Evolutionary conservation across 352 stramenopile genomes (phyloP).

Genomic region (Globisporangium perplexum): DNA sequence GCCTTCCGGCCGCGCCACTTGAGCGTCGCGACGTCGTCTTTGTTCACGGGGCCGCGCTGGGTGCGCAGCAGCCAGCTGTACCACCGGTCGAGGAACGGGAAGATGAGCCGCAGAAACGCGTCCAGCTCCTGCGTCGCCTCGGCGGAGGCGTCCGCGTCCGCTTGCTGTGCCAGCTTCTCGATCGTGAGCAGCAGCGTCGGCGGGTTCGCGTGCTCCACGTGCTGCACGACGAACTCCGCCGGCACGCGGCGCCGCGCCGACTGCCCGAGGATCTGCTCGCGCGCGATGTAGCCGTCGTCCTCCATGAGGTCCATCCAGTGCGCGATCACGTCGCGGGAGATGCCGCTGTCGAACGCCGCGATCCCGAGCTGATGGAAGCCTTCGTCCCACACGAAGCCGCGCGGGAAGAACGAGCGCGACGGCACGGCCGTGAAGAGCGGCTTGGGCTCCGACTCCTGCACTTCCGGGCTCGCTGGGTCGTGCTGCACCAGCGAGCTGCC

Average conservation of each 20-base stretch:
- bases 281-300: slow-evolving; percentile 87
- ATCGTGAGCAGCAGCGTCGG: slow-evolving; percentile 86
- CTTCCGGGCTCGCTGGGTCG: slow-evolving; percentile 26
- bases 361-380: slow-evolving; percentile 92
- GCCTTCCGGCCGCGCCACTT: slow-evolving; percentile 76
- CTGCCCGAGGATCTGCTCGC: slow-evolving; percentile 87
- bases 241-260: slow-evolving; percentile 74
- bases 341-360: slow-evolving; percentile 56
- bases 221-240: slow-evolving; percentile 87
- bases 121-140: slow-evolving; percentile 17
- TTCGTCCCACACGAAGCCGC: slow-evolving; percentile 94
- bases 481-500: slow-evolving; percentile 74
- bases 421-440: slow-evolving; percentile 87
- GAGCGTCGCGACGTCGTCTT: slow-evolving; percentile 32
- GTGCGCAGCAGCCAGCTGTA: slow-evolving; percentile 73
- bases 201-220: slow-evolving; percentile 89
- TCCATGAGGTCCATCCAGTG: slow-evolving; percentile 90
- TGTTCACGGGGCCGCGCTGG: slow-evolving; percentile 36
- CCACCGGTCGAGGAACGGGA: slow-evolving; percentile 72
- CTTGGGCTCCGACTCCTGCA: slow-evolving; percentile 35
- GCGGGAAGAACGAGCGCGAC: slow-evolving; percentile 92
- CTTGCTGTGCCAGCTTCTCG: slow-evolving; percentile 60
- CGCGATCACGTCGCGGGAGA: slow-evolving; percentile 75
- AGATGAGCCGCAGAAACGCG: slow-evolving; percentile 39
- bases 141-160: not conserved